A percentile compares a stretch with the other conserved stretches of the same genome.
Evolutionary conservation across 140 eudicot species (phyloP).

Genomic region (Anethum foeniculum): DNA sequence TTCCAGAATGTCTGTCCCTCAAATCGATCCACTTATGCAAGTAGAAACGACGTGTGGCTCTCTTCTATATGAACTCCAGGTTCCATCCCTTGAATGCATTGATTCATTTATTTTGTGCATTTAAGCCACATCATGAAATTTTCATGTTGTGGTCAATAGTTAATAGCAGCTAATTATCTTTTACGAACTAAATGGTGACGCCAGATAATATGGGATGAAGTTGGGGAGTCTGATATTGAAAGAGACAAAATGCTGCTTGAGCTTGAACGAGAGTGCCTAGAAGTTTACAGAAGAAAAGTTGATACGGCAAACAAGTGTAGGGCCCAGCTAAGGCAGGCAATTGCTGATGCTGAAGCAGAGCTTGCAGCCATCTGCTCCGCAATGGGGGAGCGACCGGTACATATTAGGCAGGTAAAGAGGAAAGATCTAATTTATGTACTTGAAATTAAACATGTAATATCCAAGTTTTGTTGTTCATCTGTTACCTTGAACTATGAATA

Average conservation of each 20-base stretch:
- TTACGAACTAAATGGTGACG: constrained; percentile 7
- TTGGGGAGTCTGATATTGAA: constrained; percentile 87
- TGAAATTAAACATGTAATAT: background rate
- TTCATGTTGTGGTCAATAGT: background rate
- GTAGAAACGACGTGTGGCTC: constrained; percentile 80
- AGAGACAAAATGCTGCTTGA: constrained; percentile 78
- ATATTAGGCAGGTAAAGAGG: constrained; percentile 63
- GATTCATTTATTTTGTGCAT: background rate
- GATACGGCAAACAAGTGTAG: constrained; percentile 71
- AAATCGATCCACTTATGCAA: constrained; percentile 52
- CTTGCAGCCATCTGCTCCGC: constrained; percentile 79
- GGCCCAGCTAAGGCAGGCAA: constrained; percentile 72
- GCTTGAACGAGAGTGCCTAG: constrained; percentile 80
- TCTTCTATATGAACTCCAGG: constrained; percentile 87
- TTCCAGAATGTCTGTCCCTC: constrained; percentile 45
- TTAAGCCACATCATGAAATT: background rate
- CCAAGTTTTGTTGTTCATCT: background rate
- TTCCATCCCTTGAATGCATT: constrained; percentile 6
- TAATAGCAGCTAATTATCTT: background rate
- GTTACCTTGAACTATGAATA: background rate
- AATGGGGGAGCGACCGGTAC: constrained; percentile 84
- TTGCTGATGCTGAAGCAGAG: constrained; percentile 92
- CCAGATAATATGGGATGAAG: constrained; percentile 92
- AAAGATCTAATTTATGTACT: background rate
- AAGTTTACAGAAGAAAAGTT: constrained; percentile 76